Evolutionary conservation across 1,139 yeast genomes (phyloP).

Genomic region (Magnusiomyces tetraspermus): DNA sequence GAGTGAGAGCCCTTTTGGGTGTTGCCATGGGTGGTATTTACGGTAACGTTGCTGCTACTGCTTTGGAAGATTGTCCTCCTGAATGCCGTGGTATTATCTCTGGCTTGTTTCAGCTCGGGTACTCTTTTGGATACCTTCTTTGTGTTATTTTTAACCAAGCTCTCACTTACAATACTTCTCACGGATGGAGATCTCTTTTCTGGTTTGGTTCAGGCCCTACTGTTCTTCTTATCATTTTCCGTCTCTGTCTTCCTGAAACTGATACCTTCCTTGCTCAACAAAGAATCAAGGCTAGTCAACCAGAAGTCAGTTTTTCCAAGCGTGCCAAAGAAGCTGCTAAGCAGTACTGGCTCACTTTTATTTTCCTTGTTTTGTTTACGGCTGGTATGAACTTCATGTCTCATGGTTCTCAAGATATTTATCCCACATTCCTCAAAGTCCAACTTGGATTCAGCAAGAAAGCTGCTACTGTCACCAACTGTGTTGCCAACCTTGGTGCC

Average conservation of each 20-base stretch:
- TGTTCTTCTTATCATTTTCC: slow-evolving; percentile 45
- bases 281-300: slow-evolving; percentile 14
- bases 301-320: slow-evolving; percentile 17
- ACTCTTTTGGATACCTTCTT: slow-evolving; percentile 57
- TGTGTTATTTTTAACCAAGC: slow-evolving; percentile 56
- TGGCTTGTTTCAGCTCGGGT: slow-evolving; percentile 64
- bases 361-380: slow-evolving; percentile 48
- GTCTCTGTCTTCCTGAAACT: slow-evolving; percentile 51
- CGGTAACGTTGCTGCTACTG: slow-evolving; percentile 59
- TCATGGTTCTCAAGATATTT: slow-evolving; percentile 67
- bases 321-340: slow-evolving; percentile 26
- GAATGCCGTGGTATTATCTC: slow-evolving; percentile 52
- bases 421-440: slow-evolving; percentile 51
- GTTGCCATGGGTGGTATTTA: slow-evolving; percentile 64
- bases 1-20: slow-evolving; percentile 61
- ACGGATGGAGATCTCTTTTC: slow-evolving; percentile 67
- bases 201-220: slow-evolving; percentile 76
- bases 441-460: slow-evolving; percentile 45
- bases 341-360: slow-evolving; percentile 35
- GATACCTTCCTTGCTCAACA: slow-evolving; percentile 40
- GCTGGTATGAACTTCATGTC: slow-evolving; percentile 61
- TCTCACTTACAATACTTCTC: slow-evolving; percentile 40
- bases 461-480: slow-evolving; percentile 55
- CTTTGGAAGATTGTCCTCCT: slow-evolving; percentile 56
- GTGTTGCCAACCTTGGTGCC: slow-evolving; percentile 65